phyloP scores from a whole-genome alignment of 108 stramenopile species.

The Bacterosira constricta region DNA sequence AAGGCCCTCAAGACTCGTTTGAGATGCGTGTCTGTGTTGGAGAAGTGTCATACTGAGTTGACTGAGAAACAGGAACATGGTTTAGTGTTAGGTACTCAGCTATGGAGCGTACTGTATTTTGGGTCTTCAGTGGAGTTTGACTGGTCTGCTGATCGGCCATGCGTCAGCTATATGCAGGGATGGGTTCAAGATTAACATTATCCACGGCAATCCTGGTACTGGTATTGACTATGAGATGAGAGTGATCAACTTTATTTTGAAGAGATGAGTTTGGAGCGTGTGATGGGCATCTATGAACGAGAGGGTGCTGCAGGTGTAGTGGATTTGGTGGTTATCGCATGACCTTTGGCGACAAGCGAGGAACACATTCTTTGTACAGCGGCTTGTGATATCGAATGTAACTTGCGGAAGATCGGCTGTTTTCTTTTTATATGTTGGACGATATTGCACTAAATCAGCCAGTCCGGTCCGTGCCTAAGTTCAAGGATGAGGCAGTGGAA shows the following conservation, averaged over 20 bases:
- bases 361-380: constrained; percentile 95
- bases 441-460: constrained; percentile 95
- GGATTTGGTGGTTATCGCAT: constrained; percentile 95
- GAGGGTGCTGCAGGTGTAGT: constrained; percentile 92
- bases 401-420: constrained; percentile 96
- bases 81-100: constrained; percentile 98
- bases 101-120: constrained; percentile 99
- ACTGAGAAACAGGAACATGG: constrained; percentile 78
- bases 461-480: constrained; percentile 83
- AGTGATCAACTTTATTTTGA: constrained; percentile 98
- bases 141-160: constrained; percentile 98
- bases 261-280: constrained; percentile 97
- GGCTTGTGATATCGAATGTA: constrained; percentile 93
- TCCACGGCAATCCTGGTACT: constrained; percentile 99
- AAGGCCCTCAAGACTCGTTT: constrained; percentile 57
- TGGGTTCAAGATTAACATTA: constrained; percentile 96
- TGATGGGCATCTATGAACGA: constrained; percentile 97
- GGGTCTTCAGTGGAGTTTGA: constrained; percentile 99
- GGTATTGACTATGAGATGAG: constrained; percentile 99
- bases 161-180: constrained; percentile 90
- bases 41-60: constrained; percentile 29
- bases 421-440: constrained; percentile 96
- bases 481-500: constrained; percentile 74
- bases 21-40: constrained; percentile 52
- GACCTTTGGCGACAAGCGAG: constrained; percentile 84